These are phyloP conservation scores for Durio zibethinus DNA, from an alignment of 345 rosid species.

Conservation along the genomic window DNA sequence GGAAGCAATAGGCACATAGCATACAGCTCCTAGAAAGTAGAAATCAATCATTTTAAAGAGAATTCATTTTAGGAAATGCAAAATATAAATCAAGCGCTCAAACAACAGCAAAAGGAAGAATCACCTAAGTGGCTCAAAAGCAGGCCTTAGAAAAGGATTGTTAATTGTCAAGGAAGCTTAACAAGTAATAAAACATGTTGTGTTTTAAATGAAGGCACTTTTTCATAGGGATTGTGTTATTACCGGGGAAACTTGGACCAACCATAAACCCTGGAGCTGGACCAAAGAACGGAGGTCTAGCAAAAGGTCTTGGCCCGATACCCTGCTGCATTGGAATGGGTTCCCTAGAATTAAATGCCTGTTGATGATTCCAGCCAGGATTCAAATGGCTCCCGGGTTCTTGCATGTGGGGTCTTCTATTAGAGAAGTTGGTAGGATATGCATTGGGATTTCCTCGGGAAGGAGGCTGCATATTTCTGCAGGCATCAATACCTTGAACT, in stretches of 20 bases:
- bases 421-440: slow-evolving; percentile 35
- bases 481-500: slow-evolving; percentile 33
- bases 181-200: not conserved
- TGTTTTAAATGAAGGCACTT: slow-evolving; percentile 3
- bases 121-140: not conserved
- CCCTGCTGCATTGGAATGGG: slow-evolving; percentile 56
- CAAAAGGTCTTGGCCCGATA: slow-evolving; percentile 62
- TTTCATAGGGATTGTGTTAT: slow-evolving; percentile 21
- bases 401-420: slow-evolving; percentile 47
- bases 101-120: not conserved
- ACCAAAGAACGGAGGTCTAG: slow-evolving; percentile 58
- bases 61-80: not conserved
- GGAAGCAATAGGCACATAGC: slow-evolving; percentile 57
- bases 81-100: slow-evolving; percentile 2
- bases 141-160: not conserved
- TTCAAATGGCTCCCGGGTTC: slow-evolving; percentile 44
- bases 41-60: slow-evolving; percentile 17
- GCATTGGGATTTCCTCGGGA: slow-evolving; percentile 61
- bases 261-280: slow-evolving; percentile 71
- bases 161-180: not conserved
- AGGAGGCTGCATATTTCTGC: slow-evolving; percentile 43
- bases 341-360: slow-evolving; percentile 48
- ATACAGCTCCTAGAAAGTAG: slow-evolving; percentile 55
- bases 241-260: slow-evolving; percentile 82
- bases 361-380: slow-evolving; percentile 66